A percentile compares a stretch with the other conserved stretches of the same genome.
Evolutionary conservation across 768 basidiomycete species (phyloP).

Genomic region (Obba rivulosa): DNA sequence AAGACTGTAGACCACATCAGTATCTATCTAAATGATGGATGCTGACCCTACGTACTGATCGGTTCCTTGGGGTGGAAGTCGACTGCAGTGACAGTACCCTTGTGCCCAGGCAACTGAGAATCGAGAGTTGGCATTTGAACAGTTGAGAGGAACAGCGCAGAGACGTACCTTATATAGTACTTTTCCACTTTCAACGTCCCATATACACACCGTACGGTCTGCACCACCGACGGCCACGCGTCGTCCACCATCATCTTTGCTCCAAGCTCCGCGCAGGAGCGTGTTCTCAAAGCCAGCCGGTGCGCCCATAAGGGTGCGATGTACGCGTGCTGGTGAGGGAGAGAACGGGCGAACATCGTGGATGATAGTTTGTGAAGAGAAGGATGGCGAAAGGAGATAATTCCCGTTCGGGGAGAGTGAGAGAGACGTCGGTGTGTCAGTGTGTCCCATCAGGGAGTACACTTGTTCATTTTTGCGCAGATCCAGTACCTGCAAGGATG

Average conservation of each 20-base stretch:
- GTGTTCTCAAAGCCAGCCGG: slow-evolving; percentile 94
- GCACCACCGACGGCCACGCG: slow-evolving; percentile 88
- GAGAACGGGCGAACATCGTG: slow-evolving; percentile 95
- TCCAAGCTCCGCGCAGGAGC: slow-evolving; percentile 83
- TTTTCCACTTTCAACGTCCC: slow-evolving; percentile 77
- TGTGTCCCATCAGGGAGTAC: slow-evolving; percentile 77
- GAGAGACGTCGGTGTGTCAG: slow-evolving; percentile 92
- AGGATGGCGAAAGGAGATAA: slow-evolving; percentile 84
- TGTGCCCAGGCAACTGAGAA: slow-evolving; percentile 94
- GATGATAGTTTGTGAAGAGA: slow-evolving; percentile 85
- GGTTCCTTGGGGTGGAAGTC: slow-evolving; percentile 97
- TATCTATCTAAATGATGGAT: slow-evolving; percentile 29
- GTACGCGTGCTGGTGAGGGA: slow-evolving; percentile 72
- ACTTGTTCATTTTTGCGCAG: slow-evolving; percentile 79
- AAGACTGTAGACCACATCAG: slow-evolving; percentile 50
- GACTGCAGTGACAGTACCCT: slow-evolving; percentile 91
- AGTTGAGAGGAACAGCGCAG: not conserved
- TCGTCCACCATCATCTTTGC: slow-evolving; percentile 73
- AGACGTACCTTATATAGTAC: slow-evolving; percentile 71
- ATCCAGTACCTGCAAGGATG: slow-evolving; percentile 68
- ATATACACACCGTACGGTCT: slow-evolving; percentile 80
- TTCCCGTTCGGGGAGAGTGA: slow-evolving; percentile 84
- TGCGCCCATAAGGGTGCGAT: slow-evolving; percentile 75
- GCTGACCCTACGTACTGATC: slow-evolving; percentile 57
- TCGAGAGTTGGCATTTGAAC: not conserved